Conservation (phyloP, 1,284 basidiomycete genomes). For the Pholiota adiposa region DNA sequence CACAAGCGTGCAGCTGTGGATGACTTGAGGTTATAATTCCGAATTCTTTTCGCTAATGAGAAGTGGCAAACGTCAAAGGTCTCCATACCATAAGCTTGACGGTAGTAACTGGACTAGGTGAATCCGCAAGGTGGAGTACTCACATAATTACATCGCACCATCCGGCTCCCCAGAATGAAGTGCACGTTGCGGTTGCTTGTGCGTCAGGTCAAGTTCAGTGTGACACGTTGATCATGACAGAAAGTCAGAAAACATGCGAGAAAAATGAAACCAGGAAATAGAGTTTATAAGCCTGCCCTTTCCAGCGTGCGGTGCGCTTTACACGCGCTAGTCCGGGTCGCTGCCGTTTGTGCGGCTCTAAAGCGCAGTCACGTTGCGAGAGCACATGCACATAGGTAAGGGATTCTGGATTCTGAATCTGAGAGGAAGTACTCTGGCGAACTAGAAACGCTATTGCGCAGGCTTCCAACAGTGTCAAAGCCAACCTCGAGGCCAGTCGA, state of each 20-base stretch:
- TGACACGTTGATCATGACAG: not conserved
- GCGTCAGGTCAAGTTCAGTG: not conserved
- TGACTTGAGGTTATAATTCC: not conserved
- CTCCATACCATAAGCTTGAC: not conserved
- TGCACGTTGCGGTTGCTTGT: not conserved
- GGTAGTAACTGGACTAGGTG: not conserved
- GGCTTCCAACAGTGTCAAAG: not conserved
- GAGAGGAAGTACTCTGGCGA: not conserved
- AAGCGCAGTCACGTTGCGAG: not conserved
- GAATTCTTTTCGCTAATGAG: not conserved
- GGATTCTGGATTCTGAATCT: not conserved
- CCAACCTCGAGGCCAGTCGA: not conserved
- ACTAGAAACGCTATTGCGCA: not conserved
- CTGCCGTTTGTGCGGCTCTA: constrained; percentile 3
- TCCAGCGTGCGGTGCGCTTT: not conserved
- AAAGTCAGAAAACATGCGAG: not conserved
- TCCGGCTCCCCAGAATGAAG: not conserved
- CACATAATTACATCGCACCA: not conserved
- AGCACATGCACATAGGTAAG: not conserved
- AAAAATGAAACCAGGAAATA: not conserved
- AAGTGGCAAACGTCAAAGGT: not conserved
- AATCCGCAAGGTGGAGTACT: not conserved
- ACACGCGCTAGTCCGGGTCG: not conserved
- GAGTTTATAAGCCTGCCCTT: not conserved
- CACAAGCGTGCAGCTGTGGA: not conserved